Percentiles rank a stretch among this genome's conserved stretches.
These are phyloP conservation scores for Daucus carota DNA, from an alignment of 129 eudicot genomes.

Conservation along the genomic window DNA sequence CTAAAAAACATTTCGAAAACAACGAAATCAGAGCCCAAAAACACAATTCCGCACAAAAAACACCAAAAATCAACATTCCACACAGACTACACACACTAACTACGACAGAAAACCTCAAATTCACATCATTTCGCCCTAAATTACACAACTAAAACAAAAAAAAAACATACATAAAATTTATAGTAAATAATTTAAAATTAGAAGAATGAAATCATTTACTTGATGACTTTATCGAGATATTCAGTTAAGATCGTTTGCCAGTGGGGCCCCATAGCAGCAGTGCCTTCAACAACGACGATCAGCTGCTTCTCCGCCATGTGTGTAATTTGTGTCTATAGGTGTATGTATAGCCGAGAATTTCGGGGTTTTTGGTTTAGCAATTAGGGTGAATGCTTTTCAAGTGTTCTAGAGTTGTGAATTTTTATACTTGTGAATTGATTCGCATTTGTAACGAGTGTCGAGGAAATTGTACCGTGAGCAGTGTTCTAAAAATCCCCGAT, in stretches of 20 bases:
- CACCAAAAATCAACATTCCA: neutral
- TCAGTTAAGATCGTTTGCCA: slow-evolving; percentile 72
- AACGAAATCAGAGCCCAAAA: slow-evolving; percentile 8
- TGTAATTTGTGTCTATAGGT: neutral
- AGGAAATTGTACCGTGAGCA: no score
- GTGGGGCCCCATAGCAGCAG: slow-evolving; percentile 81
- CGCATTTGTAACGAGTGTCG: no score
- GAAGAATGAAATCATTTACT: no score
- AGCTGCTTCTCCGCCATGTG: slow-evolving; percentile 61
- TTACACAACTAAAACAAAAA: neutral
- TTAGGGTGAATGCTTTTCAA: no score
- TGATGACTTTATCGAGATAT: slow-evolving; percentile 72
- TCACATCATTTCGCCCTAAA: no score
- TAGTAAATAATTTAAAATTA: neutral
- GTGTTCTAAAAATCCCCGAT: no score
- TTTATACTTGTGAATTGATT: no score
- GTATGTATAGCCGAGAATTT: neutral
- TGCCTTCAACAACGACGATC: slow-evolving; percentile 85
- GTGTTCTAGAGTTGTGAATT: no score
- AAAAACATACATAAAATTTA: neutral
- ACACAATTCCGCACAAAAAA: neutral
- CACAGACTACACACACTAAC: neutral
- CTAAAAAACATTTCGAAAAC: slow-evolving; percentile 17
- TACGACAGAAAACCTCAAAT: neutral
- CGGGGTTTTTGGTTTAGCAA: no score